Evolutionary conservation across 257 asterid genomes (phyloP).

Genomic region (Anisodus tanguticus): DNA sequence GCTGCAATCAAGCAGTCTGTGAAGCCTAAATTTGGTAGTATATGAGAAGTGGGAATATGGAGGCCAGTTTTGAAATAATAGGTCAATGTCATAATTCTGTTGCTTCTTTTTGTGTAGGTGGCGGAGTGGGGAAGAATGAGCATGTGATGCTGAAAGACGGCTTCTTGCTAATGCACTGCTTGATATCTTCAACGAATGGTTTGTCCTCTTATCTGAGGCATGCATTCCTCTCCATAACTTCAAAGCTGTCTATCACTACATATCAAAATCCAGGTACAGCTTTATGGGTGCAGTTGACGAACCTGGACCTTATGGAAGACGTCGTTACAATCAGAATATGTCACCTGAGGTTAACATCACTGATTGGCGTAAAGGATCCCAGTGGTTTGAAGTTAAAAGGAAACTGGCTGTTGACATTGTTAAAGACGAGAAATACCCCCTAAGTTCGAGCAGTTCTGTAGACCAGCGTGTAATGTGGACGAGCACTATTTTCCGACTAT

Average conservation of each 20-base stretch:
- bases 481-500: conserved; percentile 63
- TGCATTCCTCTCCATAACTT: conserved; percentile 54
- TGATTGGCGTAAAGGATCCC: conserved; percentile 54
- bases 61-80: not conserved
- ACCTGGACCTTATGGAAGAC: conserved; percentile 50
- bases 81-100: not conserved
- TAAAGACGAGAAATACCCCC: conserved; percentile 44
- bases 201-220: conserved; percentile 52
- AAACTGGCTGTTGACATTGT: conserved; percentile 49
- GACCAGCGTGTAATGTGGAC: conserved; percentile 51
- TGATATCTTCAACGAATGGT: conserved; percentile 54
- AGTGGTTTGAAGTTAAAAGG: conserved; percentile 48
- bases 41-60: not conserved
- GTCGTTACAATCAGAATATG: conserved; percentile 47
- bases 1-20: not conserved
- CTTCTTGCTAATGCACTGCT: conserved; percentile 55
- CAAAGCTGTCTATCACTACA: conserved; percentile 42
- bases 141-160: conserved; percentile 59
- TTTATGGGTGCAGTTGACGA: conserved; percentile 50
- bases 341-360: conserved; percentile 44
- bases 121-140: conserved; percentile 59
- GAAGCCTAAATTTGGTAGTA: not conserved
- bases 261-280: conserved; percentile 49
- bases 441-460: conserved; percentile 51
- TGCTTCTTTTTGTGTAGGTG: conserved; percentile 36